phyloP scores from a whole-genome alignment of 83 land plant genomes.

The Diphasiastrum complanatum region DNA sequence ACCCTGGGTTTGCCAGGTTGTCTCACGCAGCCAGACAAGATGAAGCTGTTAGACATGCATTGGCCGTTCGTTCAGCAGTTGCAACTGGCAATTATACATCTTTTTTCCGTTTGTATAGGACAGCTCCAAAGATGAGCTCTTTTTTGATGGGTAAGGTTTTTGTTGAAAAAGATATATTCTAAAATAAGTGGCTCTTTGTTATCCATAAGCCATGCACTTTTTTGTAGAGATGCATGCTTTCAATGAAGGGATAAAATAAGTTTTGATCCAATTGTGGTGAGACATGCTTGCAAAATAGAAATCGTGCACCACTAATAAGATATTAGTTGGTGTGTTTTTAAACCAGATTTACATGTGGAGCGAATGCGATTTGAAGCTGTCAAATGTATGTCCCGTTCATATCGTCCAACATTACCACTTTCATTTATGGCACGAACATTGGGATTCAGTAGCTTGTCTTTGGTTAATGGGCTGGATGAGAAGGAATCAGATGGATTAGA shows the following conservation, averaged over 20 bases:
- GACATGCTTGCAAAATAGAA: too few relatives aligned
- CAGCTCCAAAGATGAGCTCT: conserved; percentile 76
- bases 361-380: conserved; percentile 89
- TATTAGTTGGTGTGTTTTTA: too few relatives aligned
- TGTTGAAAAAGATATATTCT: too few relatives aligned
- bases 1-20: conserved; percentile 40
- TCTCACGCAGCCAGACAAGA: conserved; percentile 67
- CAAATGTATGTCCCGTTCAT: conserved; percentile 84
- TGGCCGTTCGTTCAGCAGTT: conserved; percentile 82
- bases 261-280: too few relatives aligned
- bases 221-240: too few relatives aligned
- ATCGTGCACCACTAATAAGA: too few relatives aligned
- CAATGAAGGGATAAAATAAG: too few relatives aligned
- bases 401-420: conserved; percentile 84
- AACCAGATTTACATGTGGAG: conserved; percentile 81
- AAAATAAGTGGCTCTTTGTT: too few relatives aligned
- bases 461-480: conserved; percentile 22
- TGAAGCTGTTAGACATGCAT: conserved; percentile 77
- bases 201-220: too few relatives aligned
- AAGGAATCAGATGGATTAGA: conserved; percentile 53
- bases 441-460: conserved; percentile 41
- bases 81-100: conserved; percentile 69
- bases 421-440: conserved; percentile 52
- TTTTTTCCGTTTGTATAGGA: conserved; percentile 76
- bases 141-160: conserved; percentile 82